Evolutionary conservation across 2,329 filamentous ascomycete species (phyloP), one percentile per base, ranked within the genome.

Genomic region (Colletotrichum liriopes): DNA sequence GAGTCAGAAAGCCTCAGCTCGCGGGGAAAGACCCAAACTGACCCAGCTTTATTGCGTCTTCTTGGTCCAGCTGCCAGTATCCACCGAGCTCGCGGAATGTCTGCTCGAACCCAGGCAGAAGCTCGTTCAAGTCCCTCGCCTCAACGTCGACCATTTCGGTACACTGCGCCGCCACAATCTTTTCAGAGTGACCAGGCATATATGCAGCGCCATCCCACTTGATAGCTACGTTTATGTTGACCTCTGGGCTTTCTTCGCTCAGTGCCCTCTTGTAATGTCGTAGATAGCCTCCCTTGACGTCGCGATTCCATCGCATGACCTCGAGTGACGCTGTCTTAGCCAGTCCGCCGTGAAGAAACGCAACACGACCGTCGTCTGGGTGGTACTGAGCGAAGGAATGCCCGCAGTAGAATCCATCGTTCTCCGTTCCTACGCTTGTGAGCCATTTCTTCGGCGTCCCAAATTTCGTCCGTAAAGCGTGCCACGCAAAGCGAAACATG

Each of bases 401-500:
- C 5, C 68, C 58, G 49, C 68, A 71, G 45, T 67, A 71, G 52
- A 68, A 63, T 2, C 68, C 58, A 3, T 71, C 51, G n/a, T 71
- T 67, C 16, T 68, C 65, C 37, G 68, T 54, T 20, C 68, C 62
- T 8, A 71, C 68, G 35, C 68, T 71, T 20, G 65, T 58, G 2
- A 71, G 32, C 68, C 68, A 71, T 23, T 58, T 62, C 51, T 37
- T 43, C 7, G 68, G 68, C 51, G 51, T 67, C 8, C 68, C 68
- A n/a, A 62, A 71, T 2, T 14, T 45, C 5, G 65, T 71, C 7
- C 32, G 39, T 7, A 71, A 43, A 5, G 68, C 62, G 20, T 71
- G 68, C 55, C 68, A 71, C 3, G 64, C 68, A 12, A 71, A 71
- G n/a, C 68, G 68, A 58, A 68, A 71, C 64, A 62, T 71, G 52